Evolutionary conservation across 208 protist species (phyloP), one percentile per base, ranked within the genome.

Genomic region (Strigomonas culicis): DNA sequence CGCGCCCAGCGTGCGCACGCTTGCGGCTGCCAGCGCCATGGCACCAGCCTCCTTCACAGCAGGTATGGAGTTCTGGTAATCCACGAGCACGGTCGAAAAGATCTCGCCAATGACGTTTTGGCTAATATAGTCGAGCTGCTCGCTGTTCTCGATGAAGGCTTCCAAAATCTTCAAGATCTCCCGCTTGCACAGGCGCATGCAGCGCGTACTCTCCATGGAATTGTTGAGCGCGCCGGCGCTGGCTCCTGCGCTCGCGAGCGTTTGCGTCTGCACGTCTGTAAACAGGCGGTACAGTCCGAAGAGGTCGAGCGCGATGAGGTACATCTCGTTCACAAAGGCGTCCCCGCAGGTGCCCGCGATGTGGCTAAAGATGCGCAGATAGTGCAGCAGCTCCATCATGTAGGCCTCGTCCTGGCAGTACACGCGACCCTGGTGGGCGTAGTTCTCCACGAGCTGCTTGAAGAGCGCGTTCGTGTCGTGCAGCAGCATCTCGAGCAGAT

Each of bases 151-250:
- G 24, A 99, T 82, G 77, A 98, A 99, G 21, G 77, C 84, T 68
- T 98, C 92, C 39, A 99, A 88, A 8, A 99, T 82, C 24, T 79
- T 74, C 22, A 99, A 79, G 31, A 97, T 96, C 70, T 99, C 98
- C 41, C 93, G 89, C 70, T 99, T 99, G 0, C 98, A 88, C 0
- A 95, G 71, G n/a, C 97, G 84, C 75, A 99, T 53, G 43, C 24
- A 11, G 15, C 52, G 6, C 4, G 30, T 58, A 36, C 6, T 58
- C 52, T 8, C 27, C 8, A 22, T 55, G 10, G 49, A 30, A 24
- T 10, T 27, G 49, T 30, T 21, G 41, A 47, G 41, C 15, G 41
- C 24, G 11, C 17, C 27, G 8, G 52, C 11, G 15, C 52, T 34
- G 52, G 4, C 6, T 8, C 6, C 28, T 43, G 8, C 34, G 6